phyloP scores from a whole-genome alignment of 148 eudicot genomes.

The Rhododendron williamsianum region DNA sequence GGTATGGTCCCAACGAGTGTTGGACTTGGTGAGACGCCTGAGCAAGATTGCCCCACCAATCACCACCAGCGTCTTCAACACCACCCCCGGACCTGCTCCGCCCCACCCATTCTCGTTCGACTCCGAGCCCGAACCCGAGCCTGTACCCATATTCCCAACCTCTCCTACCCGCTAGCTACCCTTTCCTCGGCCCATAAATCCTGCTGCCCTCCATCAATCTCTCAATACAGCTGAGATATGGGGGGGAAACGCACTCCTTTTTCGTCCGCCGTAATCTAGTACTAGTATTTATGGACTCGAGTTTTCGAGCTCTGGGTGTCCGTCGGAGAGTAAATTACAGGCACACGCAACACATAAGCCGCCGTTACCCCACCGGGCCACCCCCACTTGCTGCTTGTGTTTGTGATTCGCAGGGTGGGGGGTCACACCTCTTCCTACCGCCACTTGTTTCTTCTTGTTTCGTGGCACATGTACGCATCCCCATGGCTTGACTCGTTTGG shows the following conservation, averaged over 20 bases:
- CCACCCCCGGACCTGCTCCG: slow-evolving; percentile 50
- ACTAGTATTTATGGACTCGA: not conserved
- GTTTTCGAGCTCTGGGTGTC: not conserved
- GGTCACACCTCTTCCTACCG: not conserved
- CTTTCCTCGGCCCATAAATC: not conserved
- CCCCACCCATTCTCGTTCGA: slow-evolving; percentile 47
- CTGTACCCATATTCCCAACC: not conserved
- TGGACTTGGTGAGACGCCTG: slow-evolving; percentile 77
- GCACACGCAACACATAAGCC: not conserved
- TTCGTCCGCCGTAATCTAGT: not conserved
- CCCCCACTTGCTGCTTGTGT: not conserved
- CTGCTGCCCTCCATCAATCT: not conserved
- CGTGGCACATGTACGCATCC: not conserved
- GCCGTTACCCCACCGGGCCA: not conserved
- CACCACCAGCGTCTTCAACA: slow-evolving; percentile 52
- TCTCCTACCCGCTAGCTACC: not conserved
- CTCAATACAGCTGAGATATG: slow-evolving; percentile 6
- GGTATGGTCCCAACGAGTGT: slow-evolving; percentile 90
- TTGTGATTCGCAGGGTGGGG: not conserved
- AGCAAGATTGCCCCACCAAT: slow-evolving; percentile 80
- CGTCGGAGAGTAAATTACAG: not conserved
- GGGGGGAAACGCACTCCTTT: not conserved
- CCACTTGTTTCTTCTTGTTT: not conserved
- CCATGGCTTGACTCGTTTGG: not conserved
- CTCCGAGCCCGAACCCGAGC: slow-evolving; percentile 15